These are phyloP conservation scores for Alloteropsis semialata DNA, from an alignment of 176 grass and related monocot genomes.

Conservation along the genomic window DNA sequence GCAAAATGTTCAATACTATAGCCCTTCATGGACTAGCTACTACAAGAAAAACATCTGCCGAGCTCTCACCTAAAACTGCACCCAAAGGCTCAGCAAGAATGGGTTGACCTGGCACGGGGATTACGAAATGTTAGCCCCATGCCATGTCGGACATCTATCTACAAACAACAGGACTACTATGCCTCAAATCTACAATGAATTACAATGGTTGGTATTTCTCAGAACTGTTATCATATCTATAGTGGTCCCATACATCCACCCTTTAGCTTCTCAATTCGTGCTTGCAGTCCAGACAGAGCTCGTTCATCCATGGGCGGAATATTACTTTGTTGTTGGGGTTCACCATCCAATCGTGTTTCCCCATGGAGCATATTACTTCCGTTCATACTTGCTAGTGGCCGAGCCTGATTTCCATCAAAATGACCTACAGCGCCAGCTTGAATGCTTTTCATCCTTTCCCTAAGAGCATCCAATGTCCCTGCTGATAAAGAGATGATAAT, in stretches of 20 bases:
- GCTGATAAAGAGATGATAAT: background rate
- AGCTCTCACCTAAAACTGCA: conserved; percentile 32
- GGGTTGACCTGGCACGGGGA: conserved; percentile 14
- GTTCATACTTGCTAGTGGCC: conserved; percentile 54
- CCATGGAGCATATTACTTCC: conserved; percentile 42
- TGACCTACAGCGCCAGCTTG: conserved; percentile 84
- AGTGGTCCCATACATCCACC: conserved; percentile 84
- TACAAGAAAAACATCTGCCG: conserved; percentile 38
- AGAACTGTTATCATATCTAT: conserved; percentile 46
- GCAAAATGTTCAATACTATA: conserved; percentile 35
- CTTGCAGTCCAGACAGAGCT: conserved; percentile 89
- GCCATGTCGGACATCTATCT: conserved; percentile 46
- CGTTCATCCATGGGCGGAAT: conserved; percentile 92
- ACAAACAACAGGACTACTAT: conserved; percentile 48
- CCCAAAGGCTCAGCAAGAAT: conserved; percentile 42
- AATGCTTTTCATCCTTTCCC: conserved; percentile 99
- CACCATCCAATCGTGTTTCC: conserved; percentile 39
- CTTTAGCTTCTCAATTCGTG: conserved; percentile 94
- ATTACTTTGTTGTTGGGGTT: conserved; percentile 55
- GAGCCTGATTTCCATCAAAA: conserved; percentile 52
- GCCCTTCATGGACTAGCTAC: conserved; percentile 24
- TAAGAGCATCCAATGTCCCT: conserved; percentile 75
- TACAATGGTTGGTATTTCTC: conserved; percentile 46
- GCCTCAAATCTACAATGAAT: conserved; percentile 84
- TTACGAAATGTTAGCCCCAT: conserved; percentile 45